Conservation (phyloP, 805 yeast species). For the Teunomyces tritomae region DNA sequence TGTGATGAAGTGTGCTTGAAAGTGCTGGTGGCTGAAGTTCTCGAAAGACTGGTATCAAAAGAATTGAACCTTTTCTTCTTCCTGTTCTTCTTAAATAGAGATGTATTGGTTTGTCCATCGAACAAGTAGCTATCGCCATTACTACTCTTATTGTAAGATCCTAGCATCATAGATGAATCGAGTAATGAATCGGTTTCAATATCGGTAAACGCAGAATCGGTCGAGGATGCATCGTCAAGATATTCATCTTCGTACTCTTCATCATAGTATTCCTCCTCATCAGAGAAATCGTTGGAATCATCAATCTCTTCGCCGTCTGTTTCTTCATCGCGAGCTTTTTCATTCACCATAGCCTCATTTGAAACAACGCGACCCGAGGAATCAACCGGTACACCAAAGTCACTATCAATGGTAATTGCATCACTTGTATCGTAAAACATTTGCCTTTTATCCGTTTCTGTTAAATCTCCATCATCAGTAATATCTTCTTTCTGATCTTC, state of each 20-base stretch:
- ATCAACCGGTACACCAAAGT: slow-evolving; percentile 28
- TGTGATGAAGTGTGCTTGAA: slow-evolving; percentile 3
- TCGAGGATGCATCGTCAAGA: slow-evolving; percentile 24
- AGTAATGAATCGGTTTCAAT: slow-evolving; percentile 39
- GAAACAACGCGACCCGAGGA: slow-evolving; percentile 19
- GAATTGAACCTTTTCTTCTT: slow-evolving; percentile 18
- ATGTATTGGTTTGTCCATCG: slow-evolving; percentile 10
- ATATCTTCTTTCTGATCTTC: slow-evolving; percentile 13
- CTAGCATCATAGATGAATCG: slow-evolving; percentile 25
- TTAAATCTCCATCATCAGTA: slow-evolving; percentile 14
- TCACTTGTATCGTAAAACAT: slow-evolving; percentile 15
- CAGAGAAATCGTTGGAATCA: slow-evolving; percentile 11
- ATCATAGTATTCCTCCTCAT: slow-evolving; percentile 26
- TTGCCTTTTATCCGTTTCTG: slow-evolving; percentile 11
- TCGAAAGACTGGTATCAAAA: slow-evolving; percentile 12
- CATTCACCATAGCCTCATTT: background rate
- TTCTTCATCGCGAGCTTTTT: slow-evolving; percentile 7
- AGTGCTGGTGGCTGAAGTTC: slow-evolving; percentile 5
- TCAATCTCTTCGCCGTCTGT: slow-evolving; percentile 11
- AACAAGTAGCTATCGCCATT: slow-evolving; percentile 15
- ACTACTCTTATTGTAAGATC: slow-evolving; percentile 16
- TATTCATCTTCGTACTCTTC: slow-evolving; percentile 27
- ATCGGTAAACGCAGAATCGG: slow-evolving; percentile 45
- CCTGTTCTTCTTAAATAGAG: slow-evolving; percentile 12
- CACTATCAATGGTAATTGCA: slow-evolving; percentile 26